Percentiles rank a stretch among this genome's conserved stretches.
These are phyloP conservation scores for Fusarium udum DNA, from an alignment of 2,329 filamentous ascomycete species.

Conservation along the genomic window DNA sequence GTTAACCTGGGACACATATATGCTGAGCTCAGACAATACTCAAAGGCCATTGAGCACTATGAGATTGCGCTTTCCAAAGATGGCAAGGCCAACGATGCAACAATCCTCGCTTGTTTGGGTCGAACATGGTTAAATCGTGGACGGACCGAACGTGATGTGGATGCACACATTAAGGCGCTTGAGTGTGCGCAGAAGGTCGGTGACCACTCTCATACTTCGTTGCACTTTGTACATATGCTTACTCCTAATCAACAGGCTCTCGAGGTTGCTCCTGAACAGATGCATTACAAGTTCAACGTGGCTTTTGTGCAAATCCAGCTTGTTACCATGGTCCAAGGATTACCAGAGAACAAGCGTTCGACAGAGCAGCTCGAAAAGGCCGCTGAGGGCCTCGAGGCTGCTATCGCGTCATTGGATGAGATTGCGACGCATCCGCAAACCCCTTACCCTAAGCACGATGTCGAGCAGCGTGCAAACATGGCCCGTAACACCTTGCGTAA, in stretches of 20 bases:
- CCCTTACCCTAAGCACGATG: constrained; percentile 88
- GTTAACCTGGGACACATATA: constrained; percentile 95
- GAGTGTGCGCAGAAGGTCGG: constrained; percentile 71
- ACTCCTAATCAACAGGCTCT: constrained; percentile 66
- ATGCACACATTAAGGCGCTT: constrained; percentile 66
- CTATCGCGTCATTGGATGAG: constrained; percentile 76
- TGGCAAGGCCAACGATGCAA: constrained; percentile 75
- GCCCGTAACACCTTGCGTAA: constrained; percentile 92
- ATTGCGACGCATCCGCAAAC: constrained; percentile 72
- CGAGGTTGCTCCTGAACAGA: constrained; percentile 79
- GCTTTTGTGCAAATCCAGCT: constrained; percentile 97
- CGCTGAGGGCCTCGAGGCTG: constrained; percentile 81
- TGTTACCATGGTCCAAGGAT: constrained; percentile 78
- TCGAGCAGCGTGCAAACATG: constrained; percentile 98
- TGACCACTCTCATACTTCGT: neutral
- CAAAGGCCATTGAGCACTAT: constrained; percentile 93
- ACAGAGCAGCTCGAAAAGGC: constrained; percentile 84
- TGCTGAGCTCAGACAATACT: constrained; percentile 87
- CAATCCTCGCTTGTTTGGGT: constrained; percentile 85
- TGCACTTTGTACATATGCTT: constrained; percentile 4
- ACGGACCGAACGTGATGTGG: constrained; percentile 67
- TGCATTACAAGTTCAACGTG: constrained; percentile 96
- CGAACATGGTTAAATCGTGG: constrained; percentile 88
- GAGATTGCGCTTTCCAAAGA: constrained; percentile 85
- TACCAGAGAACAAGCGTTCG: constrained; percentile 80